These are phyloP conservation scores for Kodamaea jinghongensis DNA, from an alignment of 805 yeast genomes.

Conservation along the genomic window DNA sequence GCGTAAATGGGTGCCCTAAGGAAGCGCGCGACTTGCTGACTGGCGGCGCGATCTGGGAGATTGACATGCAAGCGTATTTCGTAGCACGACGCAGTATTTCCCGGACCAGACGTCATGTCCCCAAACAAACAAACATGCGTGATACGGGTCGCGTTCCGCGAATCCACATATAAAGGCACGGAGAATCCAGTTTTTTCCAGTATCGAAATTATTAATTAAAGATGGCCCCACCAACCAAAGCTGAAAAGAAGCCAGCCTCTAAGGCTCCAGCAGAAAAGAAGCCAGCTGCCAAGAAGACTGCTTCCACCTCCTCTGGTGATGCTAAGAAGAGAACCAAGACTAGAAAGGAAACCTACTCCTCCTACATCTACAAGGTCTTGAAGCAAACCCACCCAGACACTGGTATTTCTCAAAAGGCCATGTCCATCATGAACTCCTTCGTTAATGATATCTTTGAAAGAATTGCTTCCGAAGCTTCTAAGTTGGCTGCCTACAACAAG, in stretches of 20 bases:
- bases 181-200: not conserved
- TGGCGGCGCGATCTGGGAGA: too few relatives aligned
- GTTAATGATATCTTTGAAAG: slow-evolving; percentile 38
- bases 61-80: not conserved
- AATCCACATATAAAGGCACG: too few relatives aligned
- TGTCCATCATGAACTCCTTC: slow-evolving; percentile 40
- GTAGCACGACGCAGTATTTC: not conserved
- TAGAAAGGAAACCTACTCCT: slow-evolving; percentile 39
- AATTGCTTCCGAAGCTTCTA: slow-evolving; percentile 37
- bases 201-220: slow-evolving; percentile 7
- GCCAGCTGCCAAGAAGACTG: slow-evolving; percentile 39
- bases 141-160: too few relatives aligned
- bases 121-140: not conserved
- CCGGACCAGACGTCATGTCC: too few relatives aligned
- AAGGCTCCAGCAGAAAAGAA: slow-evolving; percentile 41
- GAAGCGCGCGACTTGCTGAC: too few relatives aligned
- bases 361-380: slow-evolving; percentile 39
- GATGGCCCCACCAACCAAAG: slow-evolving; percentile 34
- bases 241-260: slow-evolving; percentile 40
- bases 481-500: slow-evolving; percentile 41
- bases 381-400: slow-evolving; percentile 41
- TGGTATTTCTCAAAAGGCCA: slow-evolving; percentile 39
- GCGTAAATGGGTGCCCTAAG: too few relatives aligned
- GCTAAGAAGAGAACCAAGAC: slow-evolving; percentile 36
- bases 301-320: slow-evolving; percentile 29